phyloP scores from a whole-genome alignment of 441 rosid genomes.

The Kokia cookei region DNA sequence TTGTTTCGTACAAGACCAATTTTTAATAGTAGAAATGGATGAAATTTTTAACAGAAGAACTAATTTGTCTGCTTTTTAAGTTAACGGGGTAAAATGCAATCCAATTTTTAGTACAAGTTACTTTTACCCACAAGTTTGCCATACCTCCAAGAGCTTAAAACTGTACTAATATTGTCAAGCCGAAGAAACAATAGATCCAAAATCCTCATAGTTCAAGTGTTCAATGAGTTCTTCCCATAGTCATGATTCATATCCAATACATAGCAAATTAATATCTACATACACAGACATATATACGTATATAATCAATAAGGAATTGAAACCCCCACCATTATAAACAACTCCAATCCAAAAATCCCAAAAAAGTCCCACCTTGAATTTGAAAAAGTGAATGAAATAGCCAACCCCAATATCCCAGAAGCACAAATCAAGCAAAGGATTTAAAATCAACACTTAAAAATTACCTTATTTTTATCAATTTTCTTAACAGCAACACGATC shows the following conservation, averaged over 20 bases:
- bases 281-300: background rate
- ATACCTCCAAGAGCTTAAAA: background rate
- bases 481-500: conserved; percentile 91
- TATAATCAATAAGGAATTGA: background rate
- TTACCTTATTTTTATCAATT: conserved; percentile 88
- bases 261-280: background rate
- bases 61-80: too few species aligned
- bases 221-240: background rate
- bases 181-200: background rate
- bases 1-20: too few species aligned
- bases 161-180: background rate
- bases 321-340: background rate
- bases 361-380: background rate
- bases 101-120: too few species aligned
- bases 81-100: too few species aligned
- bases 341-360: background rate
- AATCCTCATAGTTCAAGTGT: background rate
- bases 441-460: background rate
- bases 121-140: background rate
- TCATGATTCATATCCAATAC: background rate
- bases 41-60: too few species aligned
- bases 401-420: background rate
- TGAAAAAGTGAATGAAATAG: background rate
- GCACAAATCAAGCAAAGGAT: background rate
- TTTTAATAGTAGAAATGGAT: too few species aligned